Base-by-base conservation (phyloP, 148 eudicot species). In the Talinum fruticosum region DNA sequence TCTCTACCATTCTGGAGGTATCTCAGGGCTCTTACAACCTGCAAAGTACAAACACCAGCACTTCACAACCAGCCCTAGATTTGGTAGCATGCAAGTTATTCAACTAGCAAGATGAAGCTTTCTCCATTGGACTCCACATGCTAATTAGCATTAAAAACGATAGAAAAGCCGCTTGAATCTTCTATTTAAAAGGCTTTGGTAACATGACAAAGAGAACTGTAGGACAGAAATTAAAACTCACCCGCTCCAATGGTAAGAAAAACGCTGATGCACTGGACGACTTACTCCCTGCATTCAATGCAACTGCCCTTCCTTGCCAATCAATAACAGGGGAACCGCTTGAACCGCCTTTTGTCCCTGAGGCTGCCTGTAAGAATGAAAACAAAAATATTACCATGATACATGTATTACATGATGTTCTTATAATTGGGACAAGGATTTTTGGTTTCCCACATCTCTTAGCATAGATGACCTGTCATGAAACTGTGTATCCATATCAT, bases 251-350 rank as follows among this genome's bases (percentile, higher is more conserved):
- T 62, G 99, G 99, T 69, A 96, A 91, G 88, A 91, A 96, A 86
- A 93, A 93, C 32, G 99, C 99, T 18, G 93, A 96, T 73, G 99
- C 94, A 85, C 99, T 91, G 10, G 92, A 88, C 59, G 93, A 84
- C 87, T 93, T 93, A 87, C 95, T 85, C 76, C 99, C 99, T 76
- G 99, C 99, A 89, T 93, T 96, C 82, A 96, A 87, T 18, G 99
- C 98, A 86, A 96, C 98, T 34, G 97, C 98, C 89, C 97, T 90
- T 47, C 99, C 99, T 83, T 93, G 95, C 90, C 97, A 93, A 82
- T 96, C 98, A 82, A 96, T 90, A 66, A 96, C 99, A 49, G 98
- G 99, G 76, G 99, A 96, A 69, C 99, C 99, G 82, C 99, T 96
- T 72, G 99, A 96, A 81, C 99, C 99, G 66, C 95, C 98, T 86